A percentile compares a stretch with the other conserved stretches of the same genome.
These are phyloP conservation scores for Pyracantha coccinea DNA, from an alignment of 331 rosid species.

Conservation along the genomic window DNA sequence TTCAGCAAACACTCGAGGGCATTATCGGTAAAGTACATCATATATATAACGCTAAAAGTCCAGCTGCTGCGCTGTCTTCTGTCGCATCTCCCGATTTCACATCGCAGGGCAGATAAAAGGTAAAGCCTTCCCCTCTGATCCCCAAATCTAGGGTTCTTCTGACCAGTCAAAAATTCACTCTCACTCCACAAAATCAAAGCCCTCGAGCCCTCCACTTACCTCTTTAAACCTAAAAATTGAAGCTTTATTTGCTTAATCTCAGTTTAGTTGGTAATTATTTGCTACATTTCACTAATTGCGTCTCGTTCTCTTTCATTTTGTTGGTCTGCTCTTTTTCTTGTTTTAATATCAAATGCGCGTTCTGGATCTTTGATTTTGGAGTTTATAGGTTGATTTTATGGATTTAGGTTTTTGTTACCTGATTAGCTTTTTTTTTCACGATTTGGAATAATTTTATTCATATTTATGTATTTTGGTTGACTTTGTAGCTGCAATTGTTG, in stretches of 20 bases:
- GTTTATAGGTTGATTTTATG: not conserved
- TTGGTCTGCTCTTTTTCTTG: not conserved
- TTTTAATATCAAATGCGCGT: slow-evolving; percentile 4
- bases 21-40: slow-evolving; percentile 4
- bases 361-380: slow-evolving; percentile 19
- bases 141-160: slow-evolving; percentile 72
- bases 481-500: not conserved
- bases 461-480: not conserved
- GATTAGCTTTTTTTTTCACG: slow-evolving; percentile 3
- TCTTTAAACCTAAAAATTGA: not conserved
- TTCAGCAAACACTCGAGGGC: not conserved
- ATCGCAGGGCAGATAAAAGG: slow-evolving; percentile 42
- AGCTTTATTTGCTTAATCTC: slow-evolving; percentile 12
- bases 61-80: not conserved
- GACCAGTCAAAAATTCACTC: not conserved
- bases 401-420: not conserved
- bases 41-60: not conserved
- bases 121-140: slow-evolving; percentile 26
- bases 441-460: slow-evolving; percentile 10
- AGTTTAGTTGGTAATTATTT: slow-evolving; percentile 9
- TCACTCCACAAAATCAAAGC: not conserved
- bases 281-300: not conserved
- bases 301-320: not conserved
- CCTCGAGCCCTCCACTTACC: slow-evolving; percentile 7
- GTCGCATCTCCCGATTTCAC: slow-evolving; percentile 43